Evolutionary conservation across 768 basidiomycete species (phyloP), one percentile per base, ranked within the genome.

Genomic region (Amanita thiersii): DNA sequence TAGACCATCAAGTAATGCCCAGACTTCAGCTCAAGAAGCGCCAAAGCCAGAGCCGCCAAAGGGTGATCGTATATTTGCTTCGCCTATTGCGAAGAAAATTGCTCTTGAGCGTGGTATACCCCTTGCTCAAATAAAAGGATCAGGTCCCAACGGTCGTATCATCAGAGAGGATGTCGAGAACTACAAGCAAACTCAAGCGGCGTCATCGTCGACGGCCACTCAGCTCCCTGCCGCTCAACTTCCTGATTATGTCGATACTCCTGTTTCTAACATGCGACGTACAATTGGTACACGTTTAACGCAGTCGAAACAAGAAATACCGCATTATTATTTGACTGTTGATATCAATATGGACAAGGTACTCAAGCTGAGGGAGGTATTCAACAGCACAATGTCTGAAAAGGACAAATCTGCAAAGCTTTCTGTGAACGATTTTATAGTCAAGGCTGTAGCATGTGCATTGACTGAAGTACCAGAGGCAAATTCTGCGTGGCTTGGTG

Each of bases 321-420:
- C 96, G 3, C 94, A 98, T 61, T 99, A 94, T 68, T 98, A 98
- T 63, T 64, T 97, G 52, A 97, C 96, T 3, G 77, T 89, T 31
- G 88, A 97, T 54, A 74, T 98, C 60, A 83, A 86, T 69, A 96
- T 99, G 92, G 93, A 90, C 72, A 87, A 88, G 71, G 81, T 91
- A 14, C 60, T 86, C 57, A 98, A 96, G 66, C 75, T 99, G 48
- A 75, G 96, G 37, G 81, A 94, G 63, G 83, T 97, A 48, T 98
- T 99, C 71, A 99, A 99, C 76, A 81, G 81, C 63, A 73, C 85
- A 12, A 63, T 90, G 28, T 73, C 75, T 18, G 87, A 88, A 55
- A 86, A 87, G 64, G 89, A 92, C 60, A 94, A 93, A 68, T 64
- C 72, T 32, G 80, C 86, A 23, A 99, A 98, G 69, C 76, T 99